Conservation (phyloP, 768 basidiomycete species). For the Termitomyces titanicus region DNA sequence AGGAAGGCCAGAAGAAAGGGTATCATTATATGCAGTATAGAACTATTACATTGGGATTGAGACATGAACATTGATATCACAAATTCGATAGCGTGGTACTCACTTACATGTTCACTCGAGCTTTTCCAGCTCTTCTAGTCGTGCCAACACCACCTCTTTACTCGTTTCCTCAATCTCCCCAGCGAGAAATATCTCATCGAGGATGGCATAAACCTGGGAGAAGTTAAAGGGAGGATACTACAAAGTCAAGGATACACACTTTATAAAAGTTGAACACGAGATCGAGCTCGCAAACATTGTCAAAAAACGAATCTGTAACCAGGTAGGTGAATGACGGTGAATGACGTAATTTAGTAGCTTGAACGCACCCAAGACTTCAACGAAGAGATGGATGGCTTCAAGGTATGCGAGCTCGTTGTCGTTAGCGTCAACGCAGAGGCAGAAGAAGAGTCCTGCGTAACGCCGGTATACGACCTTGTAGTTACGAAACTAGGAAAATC, state of each 20-base stretch:
- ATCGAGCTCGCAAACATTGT: conserved; percentile 97
- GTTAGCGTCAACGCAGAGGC: conserved; percentile 94
- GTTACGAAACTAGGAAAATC: conserved; percentile 83
- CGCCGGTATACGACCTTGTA: conserved; percentile 97
- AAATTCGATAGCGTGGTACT: neutral
- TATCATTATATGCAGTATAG: conserved; percentile 9
- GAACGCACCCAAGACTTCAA: conserved; percentile 87
- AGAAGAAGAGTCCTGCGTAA: conserved; percentile 98
- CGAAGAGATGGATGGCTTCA: conserved; percentile 97
- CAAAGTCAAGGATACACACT: conserved; percentile 32
- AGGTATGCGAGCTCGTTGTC: conserved; percentile 98
- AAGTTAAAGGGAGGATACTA: neutral
- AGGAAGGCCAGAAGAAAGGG: conserved; percentile 1
- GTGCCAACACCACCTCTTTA: conserved; percentile 89
- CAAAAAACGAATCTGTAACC: conserved; percentile 89
- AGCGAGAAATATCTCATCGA: conserved; percentile 97
- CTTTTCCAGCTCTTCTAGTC: conserved; percentile 91
- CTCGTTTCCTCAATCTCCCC: conserved; percentile 99
- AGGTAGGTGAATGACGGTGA: conserved; percentile 1
- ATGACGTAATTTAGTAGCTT: neutral
- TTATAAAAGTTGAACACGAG: conserved; percentile 99
- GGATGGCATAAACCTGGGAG: conserved; percentile 88
- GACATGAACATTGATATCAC: neutral
- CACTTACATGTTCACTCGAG: conserved; percentile 51
- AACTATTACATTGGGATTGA: neutral